Evolutionary conservation across 2,329 filamentous ascomycete species (phyloP), one percentile per base, ranked within the genome.

Genomic region (Pyrenophora teres): DNA sequence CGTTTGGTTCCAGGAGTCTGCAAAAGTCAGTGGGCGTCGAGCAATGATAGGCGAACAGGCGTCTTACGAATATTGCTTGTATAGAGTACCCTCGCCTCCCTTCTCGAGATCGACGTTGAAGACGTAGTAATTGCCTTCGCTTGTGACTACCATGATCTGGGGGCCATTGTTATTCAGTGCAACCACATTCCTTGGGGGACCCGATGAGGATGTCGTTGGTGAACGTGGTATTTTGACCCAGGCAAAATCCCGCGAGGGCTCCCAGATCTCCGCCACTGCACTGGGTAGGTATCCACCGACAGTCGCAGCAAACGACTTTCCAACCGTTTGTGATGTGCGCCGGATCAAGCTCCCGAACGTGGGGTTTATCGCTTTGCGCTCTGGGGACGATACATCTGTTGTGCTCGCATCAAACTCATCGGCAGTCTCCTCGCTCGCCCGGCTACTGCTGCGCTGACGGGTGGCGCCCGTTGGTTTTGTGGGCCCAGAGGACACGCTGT

Each of bases 121-220:
- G 25, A 97, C 88, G 64, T 94, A 96, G 69, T 97, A 97, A 19
- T 88, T 88, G 8, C 94, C 94, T 71, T 99, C 94, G 64, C 89
- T 97, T 0, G 94, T 99, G 12, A 97, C 92, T 0, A 97, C 90
- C 92, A 99, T 97, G 41, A 99, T 90, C 67, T 97, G 92, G 0
- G 94, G 94, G 21, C 89, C 92, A 70, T 87, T 96, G 67, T 88
- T 94, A 70, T 90, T 96, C 87, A 99, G 95, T 7, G 94, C 93
- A 37, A 99, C 94, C n/a, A 99, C 93, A 60, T 91, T 96, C 60
- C 89, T 82, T 35, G 96, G 75, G 0, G 90, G 87, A 0, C 81
- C 69, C 7, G 65, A 54, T 15, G 65, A 57, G 27, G 68, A 63
- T 15, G 71, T 75, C 31, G 64, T 77, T 1, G 55, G 59, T 15